phyloP scores from a whole-genome alignment of 495 filamentous ascomycete species.

The Penicillium silybi region DNA sequence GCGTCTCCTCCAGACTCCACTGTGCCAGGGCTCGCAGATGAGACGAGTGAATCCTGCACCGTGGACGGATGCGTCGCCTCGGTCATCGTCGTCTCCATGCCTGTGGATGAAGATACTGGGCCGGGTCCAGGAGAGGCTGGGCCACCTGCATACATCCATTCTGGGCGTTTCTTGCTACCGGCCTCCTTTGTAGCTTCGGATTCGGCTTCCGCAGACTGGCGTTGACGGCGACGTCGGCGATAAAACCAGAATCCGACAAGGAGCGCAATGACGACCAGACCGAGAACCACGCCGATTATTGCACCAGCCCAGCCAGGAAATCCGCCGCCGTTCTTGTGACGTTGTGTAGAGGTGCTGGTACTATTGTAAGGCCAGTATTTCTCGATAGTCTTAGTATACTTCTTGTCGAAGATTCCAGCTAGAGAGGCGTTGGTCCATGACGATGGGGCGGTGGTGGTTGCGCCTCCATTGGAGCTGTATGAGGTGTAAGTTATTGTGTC shows the following conservation, averaged over 20 bases:
- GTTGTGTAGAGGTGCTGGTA: slow-evolving; percentile 3
- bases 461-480: slow-evolving; percentile 48
- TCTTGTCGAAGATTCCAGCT: slow-evolving; percentile 46
- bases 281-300: slow-evolving; percentile 63
- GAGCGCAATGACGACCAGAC: slow-evolving; percentile 56
- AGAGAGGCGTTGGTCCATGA: slow-evolving; percentile 52
- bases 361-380: slow-evolving; percentile 58
- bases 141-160: slow-evolving; percentile 14
- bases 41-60: slow-evolving; percentile 21
- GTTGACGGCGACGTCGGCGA: slow-evolving; percentile 42
- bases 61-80: too few relatives aligned
- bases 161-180: neutral
- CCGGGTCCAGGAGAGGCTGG: slow-evolving; percentile 7
- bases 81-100: slow-evolving; percentile 9
- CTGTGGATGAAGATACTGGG: slow-evolving; percentile 11
- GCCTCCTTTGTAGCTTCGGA: too few relatives aligned
- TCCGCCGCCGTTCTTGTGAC: slow-evolving; percentile 25
- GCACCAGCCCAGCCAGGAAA: slow-evolving; percentile 59
- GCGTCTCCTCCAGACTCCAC: slow-evolving; percentile 21
- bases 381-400: slow-evolving; percentile 56
- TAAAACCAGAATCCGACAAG: slow-evolving; percentile 52
- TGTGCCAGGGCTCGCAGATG: slow-evolving; percentile 13
- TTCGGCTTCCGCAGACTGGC: neutral
- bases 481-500: too few relatives aligned
- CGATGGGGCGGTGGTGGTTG: slow-evolving; percentile 47